Base-by-base conservation (phyloP, 1,284 basidiomycete genomes). In the Cystobasidium sp. region DNA sequence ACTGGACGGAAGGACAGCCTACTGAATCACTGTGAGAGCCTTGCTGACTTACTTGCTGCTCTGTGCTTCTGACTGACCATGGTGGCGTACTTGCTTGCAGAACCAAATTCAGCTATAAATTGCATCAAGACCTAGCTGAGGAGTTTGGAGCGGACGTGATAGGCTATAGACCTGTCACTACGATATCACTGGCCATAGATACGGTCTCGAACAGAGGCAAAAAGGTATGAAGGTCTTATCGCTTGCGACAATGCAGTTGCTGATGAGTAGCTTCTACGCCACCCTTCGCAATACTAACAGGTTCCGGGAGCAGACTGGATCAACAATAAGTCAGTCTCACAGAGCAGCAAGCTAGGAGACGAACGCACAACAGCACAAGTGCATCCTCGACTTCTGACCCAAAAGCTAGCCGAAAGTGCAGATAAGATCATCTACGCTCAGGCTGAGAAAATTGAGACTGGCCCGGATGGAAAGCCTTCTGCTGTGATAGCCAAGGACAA, bases 341-440 rank as follows among this genome's bases (percentile, higher is more conserved):
- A 79, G 18, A 76, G 79, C 0, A 77, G 76, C 22, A 79, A 78
- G 37, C 77, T 84, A 68, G 84, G 84, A 10, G 83, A 83, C 43
- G 79, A 78, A 37, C 80, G 81, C 31, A 83, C 85, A 18, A 92
- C 91, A 0, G 91, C 91, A 0, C 92, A 93, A 81, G 91, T 93
- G 1, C 90, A 92, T 75, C 92, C 92, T 0, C 88, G 88, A 78
- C 85, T 87, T 6, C 91, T 97, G 82, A 93, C 92, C 0, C 87
- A 86, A 18, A 89, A 87, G 79, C 89, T 97, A 84, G 86, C 90
- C 77, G 85, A 88, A 7, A 84, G 79, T 20, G 84, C 84, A n/a
- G 84, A 86, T 16, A 80, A 82, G 49, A 78, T 82, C 77, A 84
- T 82, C 76, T 79, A 80, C 49, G 81, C 82, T 6, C 79, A 78